Base-by-base conservation (phyloP, 1,284 basidiomycete genomes). In the Austroboletus niveus region DNA sequence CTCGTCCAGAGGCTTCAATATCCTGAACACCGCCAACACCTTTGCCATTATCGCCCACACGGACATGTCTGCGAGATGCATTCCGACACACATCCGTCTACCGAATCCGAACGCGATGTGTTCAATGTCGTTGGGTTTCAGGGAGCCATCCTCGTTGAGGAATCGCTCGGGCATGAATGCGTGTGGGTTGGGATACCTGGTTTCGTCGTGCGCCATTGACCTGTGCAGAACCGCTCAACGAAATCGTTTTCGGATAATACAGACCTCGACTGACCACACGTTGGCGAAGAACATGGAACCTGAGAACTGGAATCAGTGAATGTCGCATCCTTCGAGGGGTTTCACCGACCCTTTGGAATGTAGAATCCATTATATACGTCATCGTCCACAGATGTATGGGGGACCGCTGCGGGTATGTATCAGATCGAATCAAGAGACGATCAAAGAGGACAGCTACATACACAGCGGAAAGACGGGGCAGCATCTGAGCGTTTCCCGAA, bases 321-420 rank as follows among this genome's bases (percentile, higher is more conserved):
- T 20, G 2, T n/a, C 42, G 10, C 2, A 3, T 11, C 12, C 6
- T 12, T 20, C 8, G 9, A 31, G 6, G 8, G 11, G 3, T 20
- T 10, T n/a, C 12, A 56, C 42, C 42, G 17, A 49, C 58, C 58
- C 22, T 57, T 57, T 8, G 56, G 56, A n/a, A 60, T 60, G 24
- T 45, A 47, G 32, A 44, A 57, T n/a, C 45, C 52, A 8, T 10
- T 12, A 31, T 31, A 31, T 31, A 31, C 30, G 10, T 31, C 30
- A 31, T 31, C 30, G 30, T 31, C 55, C 3, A 68, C 60, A 0
- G 60, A 56, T 57, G 63, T 67, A 32, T 53, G 72, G 62, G 36
- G 72, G 61, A 55, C 1, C 4, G 29, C 60, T 61, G 14, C 3
- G 14, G 5, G 27, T 42, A 31, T 3, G 30, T 11, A 11, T 31